These are phyloP conservation scores for Porodaedalea pini DNA, from an alignment of 1,284 basidiomycete species.

Conservation along the genomic window DNA sequence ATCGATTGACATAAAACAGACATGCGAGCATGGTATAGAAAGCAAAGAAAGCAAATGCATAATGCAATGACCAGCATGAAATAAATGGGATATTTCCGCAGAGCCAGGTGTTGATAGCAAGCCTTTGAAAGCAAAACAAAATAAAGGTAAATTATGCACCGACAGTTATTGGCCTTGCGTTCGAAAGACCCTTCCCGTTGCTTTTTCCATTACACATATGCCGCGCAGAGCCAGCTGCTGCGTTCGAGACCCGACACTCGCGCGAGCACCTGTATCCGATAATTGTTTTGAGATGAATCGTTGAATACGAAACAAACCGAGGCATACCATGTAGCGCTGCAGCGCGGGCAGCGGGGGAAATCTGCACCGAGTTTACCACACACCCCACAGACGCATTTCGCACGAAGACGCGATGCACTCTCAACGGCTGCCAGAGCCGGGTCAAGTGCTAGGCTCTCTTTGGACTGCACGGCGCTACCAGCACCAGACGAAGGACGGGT, in stretches of 20 bases:
- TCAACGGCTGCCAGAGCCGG: conserved; percentile 16
- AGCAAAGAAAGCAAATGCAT: neutral
- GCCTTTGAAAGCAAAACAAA: neutral
- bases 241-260: conserved; percentile 9
- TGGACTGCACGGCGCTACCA: neutral
- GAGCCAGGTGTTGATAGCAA: neutral
- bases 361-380: conserved; percentile 18
- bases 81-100: too few species aligned
- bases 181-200: neutral
- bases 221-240: conserved; percentile 10
- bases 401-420: conserved; percentile 15
- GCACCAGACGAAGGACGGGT: neutral
- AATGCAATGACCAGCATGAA: neutral
- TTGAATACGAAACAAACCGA: neutral
- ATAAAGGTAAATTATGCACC: neutral
- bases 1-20: too few species aligned
- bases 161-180: neutral
- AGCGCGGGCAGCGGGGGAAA: conserved; percentile 19
- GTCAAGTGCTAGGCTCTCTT: neutral
- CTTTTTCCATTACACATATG: conserved; percentile 8
- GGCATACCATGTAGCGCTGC: conserved; percentile 13
- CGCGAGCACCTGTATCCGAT: conserved; percentile 14
- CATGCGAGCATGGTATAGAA: neutral
- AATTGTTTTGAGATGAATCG: neutral
- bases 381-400: conserved; percentile 15